Evolutionary conservation across 2,329 filamentous ascomycete genomes (phyloP).

Genomic region (Claviceps monticola): DNA sequence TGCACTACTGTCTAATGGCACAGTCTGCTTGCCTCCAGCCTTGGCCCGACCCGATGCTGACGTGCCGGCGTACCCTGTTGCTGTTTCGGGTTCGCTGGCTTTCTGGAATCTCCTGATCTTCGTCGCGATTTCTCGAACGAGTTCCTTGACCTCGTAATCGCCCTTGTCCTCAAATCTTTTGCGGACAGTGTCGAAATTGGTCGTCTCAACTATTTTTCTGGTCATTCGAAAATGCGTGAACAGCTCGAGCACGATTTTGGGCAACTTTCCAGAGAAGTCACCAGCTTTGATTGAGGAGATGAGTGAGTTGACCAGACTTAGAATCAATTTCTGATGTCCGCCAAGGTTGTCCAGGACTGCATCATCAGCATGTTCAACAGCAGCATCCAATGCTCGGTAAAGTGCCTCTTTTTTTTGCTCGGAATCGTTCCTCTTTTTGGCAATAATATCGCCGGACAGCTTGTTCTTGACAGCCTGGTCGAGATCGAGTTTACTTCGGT

Average conservation of each 20-base stretch:
- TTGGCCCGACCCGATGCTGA: constrained; percentile 26
- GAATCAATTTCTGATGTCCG: constrained; percentile 41
- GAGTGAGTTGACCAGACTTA: constrained; percentile 38
- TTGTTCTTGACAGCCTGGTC: constrained; percentile 31
- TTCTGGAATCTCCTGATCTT: constrained; percentile 29
- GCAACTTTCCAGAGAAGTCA: constrained; percentile 38
- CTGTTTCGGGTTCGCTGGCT: constrained; percentile 18
- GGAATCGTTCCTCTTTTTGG: constrained; percentile 26
- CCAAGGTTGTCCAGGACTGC: constrained; percentile 44
- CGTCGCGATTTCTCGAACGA: constrained; percentile 43
- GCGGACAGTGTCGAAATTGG: constrained; percentile 52
- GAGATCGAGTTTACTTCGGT: constrained; percentile 30
- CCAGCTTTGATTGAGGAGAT: constrained; percentile 38
- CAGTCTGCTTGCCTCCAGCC: constrained; percentile 16
- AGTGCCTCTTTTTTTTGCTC: constrained; percentile 34
- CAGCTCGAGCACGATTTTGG: constrained; percentile 43
- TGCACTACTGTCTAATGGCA: constrained; percentile 11
- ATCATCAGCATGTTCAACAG: constrained; percentile 39
- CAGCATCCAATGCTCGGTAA: constrained; percentile 37
- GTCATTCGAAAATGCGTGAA: constrained; percentile 50
- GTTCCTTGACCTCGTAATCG: constrained; percentile 47
- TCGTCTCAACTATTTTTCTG: constrained; percentile 45
- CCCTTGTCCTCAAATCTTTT: constrained; percentile 49
- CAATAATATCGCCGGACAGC: constrained; percentile 20
- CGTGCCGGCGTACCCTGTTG: constrained; percentile 25